Evolutionary conservation across 768 basidiomycete species (phyloP).

Genomic region (Pleurotus giganteus): DNA sequence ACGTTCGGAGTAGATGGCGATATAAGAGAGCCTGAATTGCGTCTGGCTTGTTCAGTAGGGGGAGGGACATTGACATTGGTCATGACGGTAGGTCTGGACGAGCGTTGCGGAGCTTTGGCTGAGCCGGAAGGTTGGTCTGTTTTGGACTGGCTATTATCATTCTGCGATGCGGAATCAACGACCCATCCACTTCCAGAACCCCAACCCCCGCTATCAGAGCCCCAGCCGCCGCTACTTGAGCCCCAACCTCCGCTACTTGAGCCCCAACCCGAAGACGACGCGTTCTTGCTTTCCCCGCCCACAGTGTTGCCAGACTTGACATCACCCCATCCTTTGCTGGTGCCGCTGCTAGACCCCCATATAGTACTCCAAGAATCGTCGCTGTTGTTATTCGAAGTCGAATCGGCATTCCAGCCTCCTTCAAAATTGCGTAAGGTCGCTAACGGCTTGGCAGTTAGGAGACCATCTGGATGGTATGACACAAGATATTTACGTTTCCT

Average conservation of each 20-base stretch:
- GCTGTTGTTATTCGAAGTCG: background rate
- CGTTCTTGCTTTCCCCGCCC: too few relatives aligned
- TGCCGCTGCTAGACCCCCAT: background rate
- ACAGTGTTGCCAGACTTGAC: too few relatives aligned
- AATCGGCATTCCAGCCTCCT: background rate
- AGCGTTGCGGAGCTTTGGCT: too few relatives aligned
- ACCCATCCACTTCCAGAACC: background rate
- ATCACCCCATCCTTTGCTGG: too few relatives aligned
- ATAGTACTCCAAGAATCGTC: background rate
- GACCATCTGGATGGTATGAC: background rate
- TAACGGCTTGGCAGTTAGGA: background rate
- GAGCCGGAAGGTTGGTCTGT: too few relatives aligned
- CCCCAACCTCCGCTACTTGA: background rate
- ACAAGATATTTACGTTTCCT: background rate
- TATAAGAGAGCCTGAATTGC: background rate
- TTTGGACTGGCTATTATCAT: too few relatives aligned
- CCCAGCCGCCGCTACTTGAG: background rate
- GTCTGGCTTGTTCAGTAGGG: background rate
- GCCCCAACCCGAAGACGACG: background rate
- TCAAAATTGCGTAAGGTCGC: conserved; percentile 2
- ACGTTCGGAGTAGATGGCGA: background rate
- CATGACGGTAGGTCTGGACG: background rate
- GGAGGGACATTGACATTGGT: background rate
- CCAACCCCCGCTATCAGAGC: background rate
- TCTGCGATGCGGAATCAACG: too few relatives aligned